These are phyloP conservation scores for Trametes elegans DNA, from an alignment of 768 basidiomycete species.

Conservation along the genomic window DNA sequence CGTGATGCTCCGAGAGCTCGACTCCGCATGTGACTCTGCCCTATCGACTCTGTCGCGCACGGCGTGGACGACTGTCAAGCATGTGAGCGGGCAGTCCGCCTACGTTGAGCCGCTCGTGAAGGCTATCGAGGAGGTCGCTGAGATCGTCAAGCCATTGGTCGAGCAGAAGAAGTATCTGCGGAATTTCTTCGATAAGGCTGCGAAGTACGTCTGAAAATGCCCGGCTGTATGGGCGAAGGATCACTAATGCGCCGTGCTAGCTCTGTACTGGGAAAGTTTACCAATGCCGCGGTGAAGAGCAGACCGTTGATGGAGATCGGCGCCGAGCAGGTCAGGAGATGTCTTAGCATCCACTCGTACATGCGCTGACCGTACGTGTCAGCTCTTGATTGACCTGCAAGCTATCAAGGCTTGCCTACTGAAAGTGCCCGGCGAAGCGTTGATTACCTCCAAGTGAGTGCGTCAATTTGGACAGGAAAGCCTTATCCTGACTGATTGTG, in stretches of 20 bases:
- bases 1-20: slow-evolving; percentile 80
- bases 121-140: slow-evolving; percentile 72
- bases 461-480: slow-evolving; percentile 2
- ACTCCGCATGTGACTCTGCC: slow-evolving; percentile 75
- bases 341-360: background rate
- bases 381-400: slow-evolving; percentile 91
- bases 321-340: slow-evolving; percentile 88
- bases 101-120: slow-evolving; percentile 78
- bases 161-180: slow-evolving; percentile 95
- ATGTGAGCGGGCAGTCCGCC: slow-evolving; percentile 84
- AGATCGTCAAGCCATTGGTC: slow-evolving; percentile 72
- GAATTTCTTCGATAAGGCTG: slow-evolving; percentile 92
- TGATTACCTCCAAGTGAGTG: slow-evolving; percentile 53
- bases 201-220: slow-evolving; percentile 73
- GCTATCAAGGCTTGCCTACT: slow-evolving; percentile 78
- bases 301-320: slow-evolving; percentile 90
- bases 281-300: slow-evolving; percentile 84
- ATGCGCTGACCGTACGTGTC: background rate
- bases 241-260: slow-evolving; percentile 36
- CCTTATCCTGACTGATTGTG: background rate
- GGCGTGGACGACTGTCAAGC: slow-evolving; percentile 74
- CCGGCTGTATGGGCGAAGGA: background rate
- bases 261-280: slow-evolving; percentile 82
- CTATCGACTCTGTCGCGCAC: slow-evolving; percentile 75
- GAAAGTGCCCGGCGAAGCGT: slow-evolving; percentile 75